Evolutionary conservation across 768 basidiomycete species (phyloP), one percentile per base, ranked within the genome.

Genomic region (Suillus cothurnatus): DNA sequence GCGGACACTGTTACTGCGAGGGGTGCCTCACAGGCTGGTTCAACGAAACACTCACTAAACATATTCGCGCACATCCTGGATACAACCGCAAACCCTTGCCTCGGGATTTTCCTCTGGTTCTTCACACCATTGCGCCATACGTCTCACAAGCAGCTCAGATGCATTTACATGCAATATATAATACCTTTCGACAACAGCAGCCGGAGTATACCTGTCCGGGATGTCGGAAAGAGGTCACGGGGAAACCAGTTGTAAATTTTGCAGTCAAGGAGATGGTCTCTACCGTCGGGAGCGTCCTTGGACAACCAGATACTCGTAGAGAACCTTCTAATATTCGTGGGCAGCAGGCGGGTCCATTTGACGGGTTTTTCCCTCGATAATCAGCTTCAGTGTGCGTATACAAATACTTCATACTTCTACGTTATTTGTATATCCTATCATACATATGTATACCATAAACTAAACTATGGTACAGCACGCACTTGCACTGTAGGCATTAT

Each of bases 1-100:
- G 91, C 62, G 91, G 91, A 3, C 91, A 93, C 73, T 84, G 85
- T 0, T 91, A 88, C 71, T 93, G 90, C 71, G 77, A 84, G 66
- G 72, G 72, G 6, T 92, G 90, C 68, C 79, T 92, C 9, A 78
- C 81, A 55, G 85, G 87, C 69, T 83, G 82, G 82, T 84, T 85
- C 67, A 75, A 67, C 60, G 83, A 84, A 3, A 81, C 76, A 0
- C 82, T 85, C 59, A 78, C 76, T 0, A 82, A 84, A 66, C 85
- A 89, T 66, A 76, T 85, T 68, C 72, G 76, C 7, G 67, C 72
- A 1, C 72, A 88, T 67, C 88, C 88, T 0, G 69, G 78, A 11
- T 82, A 84, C 69, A 74, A 77, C 43, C 77, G 77, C 15, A 64
- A 64, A 8, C 60, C 66, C 1, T 19, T 72, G 23, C 67, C 61